Evolutionary conservation across 1,284 basidiomycete species (phyloP), one percentile per base, ranked within the genome.

Genomic region (Ganoderma resinaceum): DNA sequence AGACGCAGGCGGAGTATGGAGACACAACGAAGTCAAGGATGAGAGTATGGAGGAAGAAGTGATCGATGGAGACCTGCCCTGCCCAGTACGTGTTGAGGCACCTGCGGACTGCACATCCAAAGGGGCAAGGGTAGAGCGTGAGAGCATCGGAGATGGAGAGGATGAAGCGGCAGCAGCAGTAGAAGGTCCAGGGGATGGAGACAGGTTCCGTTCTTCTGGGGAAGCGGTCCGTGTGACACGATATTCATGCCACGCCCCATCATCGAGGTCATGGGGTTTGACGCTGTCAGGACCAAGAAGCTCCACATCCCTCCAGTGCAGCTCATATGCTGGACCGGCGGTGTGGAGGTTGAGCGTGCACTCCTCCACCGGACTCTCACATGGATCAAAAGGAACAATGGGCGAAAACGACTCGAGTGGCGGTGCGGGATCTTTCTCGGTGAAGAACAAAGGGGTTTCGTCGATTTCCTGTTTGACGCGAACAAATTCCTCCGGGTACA

Each of bases 231-330:
- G 67, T 23, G 60, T 53, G 31, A 70, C 71, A 33, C 72, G 72
- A 38, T 73, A 73, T 57, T 74, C 74, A 58, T 66, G 75, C 85
- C 82, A 84, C 23, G 73, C 74, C 12, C 79, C 82, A 20, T 81
- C 82, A 57, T 85, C 86, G 55, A 86, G 79, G 72, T 86, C 83
- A 67, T 81, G 77, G 26, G 79, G 79, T 69, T 80, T 78, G 37
- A 87, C 81, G 69, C 78, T 84, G 68, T 86, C 85, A 2, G 86
- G 85, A 23, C 86, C 85, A 20, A 86, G 79, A 1, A 86, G 70
- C 65, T 86, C 85, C 5, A 81, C 85, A 63, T 87, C 83, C 58
- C 82, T 78, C 85, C 85, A 86, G 43, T 78, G 71, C 38, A 80
- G 62, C 52, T 78, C 77, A 62, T 77, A 79, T 26, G 74, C 65